Evolutionary conservation across 2,329 filamentous ascomycete species (phyloP), one percentile per base, ranked within the genome.

Genomic region (Fusarium sp.): DNA sequence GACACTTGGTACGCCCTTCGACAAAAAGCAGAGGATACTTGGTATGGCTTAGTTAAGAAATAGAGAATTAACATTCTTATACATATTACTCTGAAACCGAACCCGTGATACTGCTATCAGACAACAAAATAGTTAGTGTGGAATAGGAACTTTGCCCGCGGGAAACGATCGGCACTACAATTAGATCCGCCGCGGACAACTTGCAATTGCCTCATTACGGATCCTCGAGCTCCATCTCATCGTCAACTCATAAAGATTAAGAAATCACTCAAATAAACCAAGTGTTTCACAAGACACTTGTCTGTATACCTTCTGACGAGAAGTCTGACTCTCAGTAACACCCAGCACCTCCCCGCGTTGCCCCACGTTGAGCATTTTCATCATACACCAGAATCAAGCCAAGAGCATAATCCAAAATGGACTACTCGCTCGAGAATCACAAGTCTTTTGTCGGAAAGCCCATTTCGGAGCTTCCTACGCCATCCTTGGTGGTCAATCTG

Each of bases 401-500:
- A n/a, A 38, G 10, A 38, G 1, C 6, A 38, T 11, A 48, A 15
- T 45, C 54, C 25, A 67, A 12, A 18, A 77, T 77, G 75, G 75
- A 77, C 34, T 62, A 71, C 45, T 67, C 75, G 24, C 57, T 76
- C 8, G 62, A 76, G 43, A 72, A 78, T 24, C 77, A 80, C 64
- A 66, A 75, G 43, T 76, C 75, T 9, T 82, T 78, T 48, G 78
- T 83, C 40, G 80, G 79, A 29, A 77, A 72, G 22, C 74, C 76
- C 7, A 73, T 74, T 8, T 73, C 72, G 0, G 76, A 80, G 16
- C 77, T 84, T 4, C 81, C 80, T 5, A 81, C 79, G 3, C 82
- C 81, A 1, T 75, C 82, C 1, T 58, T 84, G 12, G 60, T 83
- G n/a, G 69, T 84, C 32, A 80, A 77, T 68, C 75, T 80, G 49